phyloP scores from a whole-genome alignment of 805 yeast genomes.

The Saturnispora serradocipensis region DNA sequence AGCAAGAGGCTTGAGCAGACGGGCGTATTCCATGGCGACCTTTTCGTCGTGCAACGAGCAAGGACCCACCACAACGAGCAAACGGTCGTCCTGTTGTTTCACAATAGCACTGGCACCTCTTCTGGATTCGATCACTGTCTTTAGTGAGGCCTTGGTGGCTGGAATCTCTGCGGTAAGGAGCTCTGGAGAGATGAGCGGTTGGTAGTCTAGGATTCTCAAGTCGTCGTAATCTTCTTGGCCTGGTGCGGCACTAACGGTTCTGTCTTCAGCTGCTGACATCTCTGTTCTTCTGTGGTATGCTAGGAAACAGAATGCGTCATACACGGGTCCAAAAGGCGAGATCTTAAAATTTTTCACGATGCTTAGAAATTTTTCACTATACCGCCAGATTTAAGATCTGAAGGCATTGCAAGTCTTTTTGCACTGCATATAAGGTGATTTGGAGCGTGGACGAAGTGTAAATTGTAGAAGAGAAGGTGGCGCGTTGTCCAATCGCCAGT shows the following conservation, averaged over 20 bases:
- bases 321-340: not conserved
- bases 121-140: conserved; percentile 70
- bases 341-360: not conserved
- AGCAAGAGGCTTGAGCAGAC: conserved; percentile 52
- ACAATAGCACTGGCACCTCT: conserved; percentile 68
- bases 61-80: conserved; percentile 87
- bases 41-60: conserved; percentile 91
- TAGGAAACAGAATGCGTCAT: conserved; percentile 3
- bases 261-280: conserved; percentile 3
- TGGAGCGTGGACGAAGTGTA: too few species aligned
- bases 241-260: conserved; percentile 31
- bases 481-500: too few species aligned
- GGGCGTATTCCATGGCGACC: conserved; percentile 84
- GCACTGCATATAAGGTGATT: too few species aligned
- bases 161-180: conserved; percentile 80
- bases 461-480: too few species aligned
- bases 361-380: not conserved
- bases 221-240: conserved; percentile 63
- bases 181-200: conserved; percentile 91
- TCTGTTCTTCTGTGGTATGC: not conserved
- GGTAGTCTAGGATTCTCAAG: conserved; percentile 77
- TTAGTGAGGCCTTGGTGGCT: conserved; percentile 42
- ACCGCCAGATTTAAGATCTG: not conserved
- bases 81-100: conserved; percentile 69
- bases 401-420: not conserved